Percentiles rank a stretch among this genome's conserved stretches.
phyloP scores from a whole-genome alignment of 495 filamentous ascomycete species.

The Annulohypoxylon stygium region DNA sequence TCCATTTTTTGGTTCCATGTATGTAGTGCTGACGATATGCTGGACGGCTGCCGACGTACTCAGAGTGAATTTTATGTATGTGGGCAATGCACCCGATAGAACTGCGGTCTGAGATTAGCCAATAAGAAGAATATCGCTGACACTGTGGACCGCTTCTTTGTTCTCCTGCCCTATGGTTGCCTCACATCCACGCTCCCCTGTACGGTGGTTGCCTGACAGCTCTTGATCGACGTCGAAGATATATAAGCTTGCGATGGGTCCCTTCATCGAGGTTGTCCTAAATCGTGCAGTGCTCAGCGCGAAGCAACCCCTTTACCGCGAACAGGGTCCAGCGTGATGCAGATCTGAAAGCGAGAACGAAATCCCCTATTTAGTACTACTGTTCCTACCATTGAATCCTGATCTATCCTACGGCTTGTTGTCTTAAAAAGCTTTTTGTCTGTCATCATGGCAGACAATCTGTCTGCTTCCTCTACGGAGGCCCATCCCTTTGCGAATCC shows the following conservation, averaged over 20 bases:
- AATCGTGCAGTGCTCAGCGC: neutral
- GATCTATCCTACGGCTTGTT: neutral
- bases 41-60: neutral
- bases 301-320: neutral
- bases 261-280: neutral
- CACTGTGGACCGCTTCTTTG: neutral
- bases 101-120: conserved; percentile 32
- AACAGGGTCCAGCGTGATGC: neutral
- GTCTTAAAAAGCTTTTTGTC: conserved; percentile 3
- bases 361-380: neutral
- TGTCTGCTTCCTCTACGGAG: conserved; percentile 13
- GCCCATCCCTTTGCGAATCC: conserved; percentile 20
- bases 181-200: neutral
- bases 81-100: neutral
- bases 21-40: conserved; percentile 16
- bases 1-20: conserved; percentile 7
- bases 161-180: conserved; percentile 9
- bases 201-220: neutral
- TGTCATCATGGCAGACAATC: conserved; percentile 38
- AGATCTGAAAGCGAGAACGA: neutral
- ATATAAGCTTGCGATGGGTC: conserved; percentile 14
- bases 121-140: conserved; percentile 6
- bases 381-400: conserved; percentile 1
- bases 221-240: neutral
- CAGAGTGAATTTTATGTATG: neutral